Evolutionary conservation across 148 eudicot genomes (phyloP).

Genomic region (Rhododendron kiyosumense): DNA sequence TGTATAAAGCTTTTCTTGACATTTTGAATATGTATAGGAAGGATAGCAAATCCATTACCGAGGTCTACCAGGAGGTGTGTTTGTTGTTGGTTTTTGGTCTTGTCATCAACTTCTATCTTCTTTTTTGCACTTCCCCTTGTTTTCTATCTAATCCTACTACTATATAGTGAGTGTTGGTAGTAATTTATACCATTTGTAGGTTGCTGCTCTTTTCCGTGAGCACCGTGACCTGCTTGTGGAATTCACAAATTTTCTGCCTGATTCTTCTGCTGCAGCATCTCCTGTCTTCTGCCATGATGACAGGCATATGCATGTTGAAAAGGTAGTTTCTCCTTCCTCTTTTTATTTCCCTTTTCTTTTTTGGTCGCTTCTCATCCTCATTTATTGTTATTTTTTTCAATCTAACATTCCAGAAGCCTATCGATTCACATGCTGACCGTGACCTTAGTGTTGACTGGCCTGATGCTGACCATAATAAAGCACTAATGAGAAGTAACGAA

Average conservation of each 20-base stretch:
- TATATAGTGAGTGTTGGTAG: neutral
- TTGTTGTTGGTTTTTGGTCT: constrained; percentile 1
- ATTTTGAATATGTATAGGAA: constrained; percentile 52
- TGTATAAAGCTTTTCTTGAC: constrained; percentile 61
- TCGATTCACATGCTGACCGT: constrained; percentile 24
- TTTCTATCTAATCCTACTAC: neutral
- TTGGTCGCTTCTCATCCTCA: neutral
- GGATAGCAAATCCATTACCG: constrained; percentile 41
- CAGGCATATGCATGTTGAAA: constrained; percentile 33
- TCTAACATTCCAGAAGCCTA: constrained; percentile 24
- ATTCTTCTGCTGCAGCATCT: constrained; percentile 27
- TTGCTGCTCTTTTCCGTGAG: constrained; percentile 49
- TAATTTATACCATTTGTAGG: constrained; percentile 28
- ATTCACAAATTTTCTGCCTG: constrained; percentile 52
- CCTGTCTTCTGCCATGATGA: constrained; percentile 14
- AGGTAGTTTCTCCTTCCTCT: constrained; percentile 23
- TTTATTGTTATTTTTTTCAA: neutral
- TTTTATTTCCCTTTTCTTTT: neutral
- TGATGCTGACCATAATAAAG: constrained; percentile 25
- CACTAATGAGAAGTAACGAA: constrained; percentile 18
- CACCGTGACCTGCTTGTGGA: constrained; percentile 53
- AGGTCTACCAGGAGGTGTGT: constrained; percentile 64
- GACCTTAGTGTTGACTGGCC: constrained; percentile 23
- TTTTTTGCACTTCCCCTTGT: neutral
- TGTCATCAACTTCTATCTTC: constrained; percentile 4